These are phyloP conservation scores for Adiantum capillusveneris DNA, from an alignment of 75 land plant genomes.

Conservation along the genomic window DNA sequence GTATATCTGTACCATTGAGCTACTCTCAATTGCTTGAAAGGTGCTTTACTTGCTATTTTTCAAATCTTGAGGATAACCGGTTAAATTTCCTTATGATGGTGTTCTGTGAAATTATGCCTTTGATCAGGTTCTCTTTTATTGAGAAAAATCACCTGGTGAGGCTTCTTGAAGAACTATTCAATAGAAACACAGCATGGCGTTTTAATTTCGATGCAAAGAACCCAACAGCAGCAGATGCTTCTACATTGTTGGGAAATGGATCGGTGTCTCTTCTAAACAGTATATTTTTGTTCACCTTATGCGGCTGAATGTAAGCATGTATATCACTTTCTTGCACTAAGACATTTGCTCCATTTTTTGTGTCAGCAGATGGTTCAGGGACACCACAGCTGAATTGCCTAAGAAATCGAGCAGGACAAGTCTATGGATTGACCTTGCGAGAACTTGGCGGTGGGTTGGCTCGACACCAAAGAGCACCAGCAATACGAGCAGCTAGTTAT, in stretches of 20 bases:
- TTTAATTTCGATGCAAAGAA: conserved; percentile 27
- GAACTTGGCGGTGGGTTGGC: conserved; percentile 93
- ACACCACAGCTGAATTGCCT: neutral
- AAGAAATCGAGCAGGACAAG: conserved; percentile 63
- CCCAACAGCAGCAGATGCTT: conserved; percentile 77
- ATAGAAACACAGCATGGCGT: conserved; percentile 25
- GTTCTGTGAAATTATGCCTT: too few species aligned
- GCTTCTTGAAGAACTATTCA: conserved; percentile 71
- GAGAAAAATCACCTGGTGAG: conserved; percentile 71
- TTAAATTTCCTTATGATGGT: too few species aligned
- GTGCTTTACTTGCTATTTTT: conserved; percentile 17
- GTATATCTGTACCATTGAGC: conserved; percentile 67
- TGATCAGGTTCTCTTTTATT: conserved; percentile 63
- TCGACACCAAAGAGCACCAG: conserved; percentile 83
- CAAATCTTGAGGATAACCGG: too few species aligned
- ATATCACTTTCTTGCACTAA: neutral
- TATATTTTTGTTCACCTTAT: conserved; percentile 17
- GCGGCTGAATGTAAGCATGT: too few species aligned
- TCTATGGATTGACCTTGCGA: conserved; percentile 71
- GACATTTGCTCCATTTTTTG: neutral
- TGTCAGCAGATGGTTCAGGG: neutral
- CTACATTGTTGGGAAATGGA: conserved; percentile 77
- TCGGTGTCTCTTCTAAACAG: conserved; percentile 75
- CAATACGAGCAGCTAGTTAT: conserved; percentile 83
- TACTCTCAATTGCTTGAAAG: conserved; percentile 59